Base-by-base conservation (phyloP, 352 stramenopile species). In the Bremia lactucae region DNA sequence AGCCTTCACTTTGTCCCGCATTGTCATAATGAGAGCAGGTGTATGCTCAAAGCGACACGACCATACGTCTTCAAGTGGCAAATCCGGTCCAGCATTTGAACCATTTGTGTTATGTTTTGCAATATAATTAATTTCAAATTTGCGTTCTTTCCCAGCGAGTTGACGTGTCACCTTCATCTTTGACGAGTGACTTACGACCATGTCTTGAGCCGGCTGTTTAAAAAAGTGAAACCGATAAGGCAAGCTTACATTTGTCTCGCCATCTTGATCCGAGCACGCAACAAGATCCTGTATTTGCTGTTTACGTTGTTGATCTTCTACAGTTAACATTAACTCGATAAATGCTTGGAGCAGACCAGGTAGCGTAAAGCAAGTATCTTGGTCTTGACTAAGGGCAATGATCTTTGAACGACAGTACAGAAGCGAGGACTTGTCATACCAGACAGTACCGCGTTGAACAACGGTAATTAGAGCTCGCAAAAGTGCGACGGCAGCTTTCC, bases 361-460 rank as follows among this genome's bases (percentile, higher is more conserved):
- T 6, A 85, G 40, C 67, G 85, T 90, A 13, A 90, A 58, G 9
- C 74, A 72, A 8, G 68, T 66, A 28, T 92, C 77, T 41, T 90
- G 74, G 8, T 93, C 78, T 62, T 89, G 78, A 38, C 78, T 76
- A 1, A 93, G 54, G 18, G 59, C 60, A 62, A 88, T 89, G 31
- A 93, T 88, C 58, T 87, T 90, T 2, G 78, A 91, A 14, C 81
- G 76, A 40, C 78, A 90, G 31, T 83, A 93, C 1, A 93, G 55
- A 31, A 90, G 44, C 1, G 76, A 76, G 19, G 68, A 50, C 31
- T 80, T 84, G 54, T 86, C 71, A 35, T 70, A 66, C 81, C 81
- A 93, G 13, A 42, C 37, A n/a, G 70, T 62, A 13, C 78, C 77
- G 2, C 55, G 62, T 31, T 81, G 68, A 13, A 87, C 68, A 9